Base-by-base conservation (phyloP, 768 basidiomycete genomes). In the Lenzites betulinus region DNA sequence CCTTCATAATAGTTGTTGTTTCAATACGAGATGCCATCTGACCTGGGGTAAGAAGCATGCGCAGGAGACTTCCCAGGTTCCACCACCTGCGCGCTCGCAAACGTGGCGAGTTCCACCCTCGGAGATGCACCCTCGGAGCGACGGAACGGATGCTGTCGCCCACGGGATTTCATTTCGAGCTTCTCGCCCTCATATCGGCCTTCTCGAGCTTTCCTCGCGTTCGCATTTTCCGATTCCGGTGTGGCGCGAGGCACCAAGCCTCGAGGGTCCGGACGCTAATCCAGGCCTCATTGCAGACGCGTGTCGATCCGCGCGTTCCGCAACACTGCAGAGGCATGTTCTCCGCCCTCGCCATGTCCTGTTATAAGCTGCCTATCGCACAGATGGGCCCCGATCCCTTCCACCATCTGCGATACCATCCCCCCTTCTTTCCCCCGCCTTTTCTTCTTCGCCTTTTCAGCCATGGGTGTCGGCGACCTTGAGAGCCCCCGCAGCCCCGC, bases 241-340 rank as follows among this genome's bases (percentile, higher is more conserved):
- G 49, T 55, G 43, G 54, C 55, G 48, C 30, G 56, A 58, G 56
- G 56, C 56, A 51, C 56, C 35, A n/a, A 42, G 56, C 56, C 56
- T 58, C 56, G 60, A 61, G 47, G 47, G n/a, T 26, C 48, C 60
- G 60, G 54, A 50, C 55, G 54, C 53, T 44, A 44, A 55, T 49
- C 59, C 60, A 55, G 60, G 61, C 61, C 61, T 62, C 61, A 41
- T 62, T 62, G 61, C 51, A n/a, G 28, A 30, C 55, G 61, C 55
- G 43, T 58, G 55, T 43, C 47, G 26, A 41, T 48, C 54, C 54
- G 48, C 33, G 54, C 51, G 50, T 56, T 56, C 50, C 47, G 60
- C 60, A 61, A 57, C 60, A 62, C 53, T 62, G 60, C 55, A 53
- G 13, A 30, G 22, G 61, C 61, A 58, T 62, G 61, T 53, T 58